Base-by-base conservation (phyloP, 176 grass and related monocot species). In the Musa beccarii region DNA sequence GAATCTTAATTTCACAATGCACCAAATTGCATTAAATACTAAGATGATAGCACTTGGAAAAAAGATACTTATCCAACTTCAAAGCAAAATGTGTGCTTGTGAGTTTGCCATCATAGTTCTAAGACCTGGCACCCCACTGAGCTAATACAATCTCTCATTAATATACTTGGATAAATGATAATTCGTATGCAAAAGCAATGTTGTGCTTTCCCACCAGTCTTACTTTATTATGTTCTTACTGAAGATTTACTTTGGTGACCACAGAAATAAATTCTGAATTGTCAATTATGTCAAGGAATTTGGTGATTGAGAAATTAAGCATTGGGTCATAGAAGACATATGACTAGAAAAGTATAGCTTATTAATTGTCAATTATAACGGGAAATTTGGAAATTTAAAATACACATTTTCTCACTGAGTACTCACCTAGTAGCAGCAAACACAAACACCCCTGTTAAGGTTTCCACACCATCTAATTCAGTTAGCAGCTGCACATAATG, bases 391-490 rank as follows among this genome's bases (percentile, higher is more conserved):
- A 11, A 54, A 54, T 9, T 51, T 10, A 71, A 61, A 13, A 51
- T 52, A n/a, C 11, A 72, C 53, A 51, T 20, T 23, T 52, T 3
- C 25, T 68, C 11, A 17, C 2, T 53, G 70, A 74, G 59, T 66
- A 26, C 81, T 76, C 69, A 96, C 89, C 89, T 96, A 12, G 93
- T 96, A 57, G 90, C 90, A 73, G 95, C 95, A 91, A 98, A 98
- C 64, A 98, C 95, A 87, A 93, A 93, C 75, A 93, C 95, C 50
- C 90, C 95, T 12, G 83, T 98, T 74, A 98, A 81, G 75, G 90
- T 83, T 80, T 98, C 95, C 59, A 98, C 95, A 67, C 95, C 94
- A 86, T 98, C 90, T 59, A 98, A 82, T 84, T 93, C 94, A 50
- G 88, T 98, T 75, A 98, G 84, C 73, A 98, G 85, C 94, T 98